Conservation (phyloP, 73 alveolate genomes). For the Paramecium sonneborni region DNA sequence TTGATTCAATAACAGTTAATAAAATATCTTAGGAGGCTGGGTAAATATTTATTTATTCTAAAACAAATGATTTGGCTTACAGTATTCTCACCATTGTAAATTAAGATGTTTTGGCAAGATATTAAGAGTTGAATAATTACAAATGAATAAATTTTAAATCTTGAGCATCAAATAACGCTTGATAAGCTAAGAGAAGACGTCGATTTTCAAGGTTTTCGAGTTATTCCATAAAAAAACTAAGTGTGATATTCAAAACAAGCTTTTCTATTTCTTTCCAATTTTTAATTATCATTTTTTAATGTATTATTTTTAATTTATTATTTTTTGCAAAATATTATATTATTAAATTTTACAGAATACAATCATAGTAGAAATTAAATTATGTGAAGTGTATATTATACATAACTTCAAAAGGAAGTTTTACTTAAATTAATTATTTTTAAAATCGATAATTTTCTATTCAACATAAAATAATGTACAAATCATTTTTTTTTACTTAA, state of each 20-base stretch:
- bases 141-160: neutral
- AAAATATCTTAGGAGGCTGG: neutral
- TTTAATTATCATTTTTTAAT: neutral
- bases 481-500: neutral
- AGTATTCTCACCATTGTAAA: neutral
- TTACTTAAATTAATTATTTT: too few species aligned
- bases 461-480: too few species aligned
- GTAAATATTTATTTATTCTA: neutral
- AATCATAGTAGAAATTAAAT: too few species aligned
- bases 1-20: neutral
- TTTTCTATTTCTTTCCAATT: neutral
- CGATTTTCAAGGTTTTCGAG: neutral
- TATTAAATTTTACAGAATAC: too few species aligned
- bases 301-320: too few species aligned
- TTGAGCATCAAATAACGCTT: neutral
- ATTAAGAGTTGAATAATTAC: neutral
- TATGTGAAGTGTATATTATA: too few species aligned
- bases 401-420: too few species aligned
- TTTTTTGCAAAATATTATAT: neutral
- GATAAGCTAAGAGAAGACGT: neutral
- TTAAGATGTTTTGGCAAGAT: neutral
- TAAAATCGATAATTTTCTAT: too few species aligned
- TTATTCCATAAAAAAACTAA: neutral
- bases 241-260: neutral
- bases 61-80: neutral